A percentile compares a stretch with the other conserved stretches of the same genome.
Conservation (phyloP, 345 rosid species). For the Viola odorata region DNA sequence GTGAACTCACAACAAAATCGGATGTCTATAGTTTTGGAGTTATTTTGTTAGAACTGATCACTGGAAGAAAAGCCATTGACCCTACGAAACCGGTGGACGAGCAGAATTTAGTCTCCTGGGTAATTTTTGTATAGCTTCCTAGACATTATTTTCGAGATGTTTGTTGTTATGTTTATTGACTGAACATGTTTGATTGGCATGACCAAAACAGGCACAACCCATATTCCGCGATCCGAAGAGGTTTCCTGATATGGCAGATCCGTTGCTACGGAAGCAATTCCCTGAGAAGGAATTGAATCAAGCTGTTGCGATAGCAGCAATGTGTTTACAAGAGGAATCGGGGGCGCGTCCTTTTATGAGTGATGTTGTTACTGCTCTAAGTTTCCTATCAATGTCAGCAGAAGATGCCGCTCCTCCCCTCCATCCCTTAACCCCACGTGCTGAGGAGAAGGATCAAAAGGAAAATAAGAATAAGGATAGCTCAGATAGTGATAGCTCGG, state of each 20-base stretch:
- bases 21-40: constrained; percentile 85
- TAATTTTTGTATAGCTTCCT: constrained; percentile 15
- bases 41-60: constrained; percentile 63
- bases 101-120: constrained; percentile 81
- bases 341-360: constrained; percentile 72
- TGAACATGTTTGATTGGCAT: neutral
- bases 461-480: constrained; percentile 1
- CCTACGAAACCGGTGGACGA: constrained; percentile 54
- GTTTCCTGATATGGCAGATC: constrained; percentile 76
- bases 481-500: constrained; percentile 6
- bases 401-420: constrained; percentile 3
- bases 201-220: constrained; percentile 53
- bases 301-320: constrained; percentile 79
- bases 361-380: constrained; percentile 62
- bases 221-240: constrained; percentile 60
- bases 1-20: constrained; percentile 47
- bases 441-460: constrained; percentile 7
- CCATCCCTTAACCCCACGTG: constrained; percentile 7
- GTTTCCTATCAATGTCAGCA: constrained; percentile 42
- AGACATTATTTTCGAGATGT: neutral
- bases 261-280: constrained; percentile 39
- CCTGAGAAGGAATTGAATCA: constrained; percentile 73
- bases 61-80: constrained; percentile 66
- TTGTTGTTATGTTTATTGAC: neutral
- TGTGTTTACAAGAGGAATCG: constrained; percentile 82